Evolutionary conservation across 495 filamentous ascomycete species (phyloP).

Genomic region (Daldinia bambusicola): DNA sequence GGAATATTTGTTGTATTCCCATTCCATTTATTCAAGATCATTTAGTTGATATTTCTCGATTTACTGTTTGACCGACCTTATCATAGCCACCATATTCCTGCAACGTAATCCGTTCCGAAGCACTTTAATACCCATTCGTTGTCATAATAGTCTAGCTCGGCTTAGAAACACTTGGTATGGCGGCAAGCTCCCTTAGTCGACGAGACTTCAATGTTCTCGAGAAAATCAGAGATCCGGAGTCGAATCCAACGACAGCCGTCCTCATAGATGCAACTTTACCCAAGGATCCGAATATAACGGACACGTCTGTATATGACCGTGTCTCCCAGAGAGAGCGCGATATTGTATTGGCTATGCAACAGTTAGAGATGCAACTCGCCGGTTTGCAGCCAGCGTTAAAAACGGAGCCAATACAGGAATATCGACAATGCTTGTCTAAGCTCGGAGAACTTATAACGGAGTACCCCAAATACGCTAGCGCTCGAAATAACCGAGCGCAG

Average conservation of each 20-base stretch:
- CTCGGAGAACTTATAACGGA: slow-evolving; percentile 66
- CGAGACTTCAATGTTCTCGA: slow-evolving; percentile 78
- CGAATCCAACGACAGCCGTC: slow-evolving; percentile 64
- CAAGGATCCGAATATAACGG: slow-evolving; percentile 66
- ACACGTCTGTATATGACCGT: slow-evolving; percentile 51
- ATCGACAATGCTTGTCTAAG: slow-evolving; percentile 52
- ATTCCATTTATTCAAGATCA: slow-evolving; percentile 9
- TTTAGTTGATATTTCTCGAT: slow-evolving; percentile 9
- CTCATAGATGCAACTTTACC: slow-evolving; percentile 68
- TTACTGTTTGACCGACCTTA: neutral
- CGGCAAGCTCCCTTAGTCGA: slow-evolving; percentile 65
- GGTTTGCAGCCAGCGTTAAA: slow-evolving; percentile 45
- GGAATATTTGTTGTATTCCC: neutral
- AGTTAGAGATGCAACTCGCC: slow-evolving; percentile 60
- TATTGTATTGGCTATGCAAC: slow-evolving; percentile 61
- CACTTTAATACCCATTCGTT: neutral
- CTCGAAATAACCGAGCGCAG: slow-evolving; percentile 81
- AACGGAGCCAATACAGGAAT: slow-evolving; percentile 48
- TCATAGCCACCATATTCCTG: neutral
- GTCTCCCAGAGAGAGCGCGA: slow-evolving; percentile 56
- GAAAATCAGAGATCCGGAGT: slow-evolving; percentile 83
- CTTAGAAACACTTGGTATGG: slow-evolving; percentile 50
- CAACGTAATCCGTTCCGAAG: neutral
- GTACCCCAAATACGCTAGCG: slow-evolving; percentile 76
- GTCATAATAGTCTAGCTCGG: slow-evolving; percentile 1